A percentile compares a stretch with the other conserved stretches of the same genome.
phyloP scores from a whole-genome alignment of 768 basidiomycete species.

The Mycena filopes region DNA sequence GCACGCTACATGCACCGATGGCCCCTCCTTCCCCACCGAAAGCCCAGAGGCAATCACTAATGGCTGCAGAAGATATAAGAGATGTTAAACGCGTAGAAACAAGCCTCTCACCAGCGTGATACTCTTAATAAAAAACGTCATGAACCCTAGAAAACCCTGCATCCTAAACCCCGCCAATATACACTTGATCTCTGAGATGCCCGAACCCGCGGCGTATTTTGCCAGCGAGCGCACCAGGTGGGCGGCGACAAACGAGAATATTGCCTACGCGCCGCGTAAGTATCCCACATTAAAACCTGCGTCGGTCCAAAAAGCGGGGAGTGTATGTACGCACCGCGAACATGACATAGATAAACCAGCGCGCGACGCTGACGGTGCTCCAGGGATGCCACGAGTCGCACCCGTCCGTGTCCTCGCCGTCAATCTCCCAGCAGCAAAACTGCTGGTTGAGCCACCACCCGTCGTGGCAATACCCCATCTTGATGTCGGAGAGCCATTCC shows the following conservation, averaged over 20 bases:
- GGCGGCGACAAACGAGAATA: conserved; percentile 88
- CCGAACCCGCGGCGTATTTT: conserved; percentile 96
- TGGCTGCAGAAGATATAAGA: conserved; percentile 65
- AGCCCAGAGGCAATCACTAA: conserved; percentile 96
- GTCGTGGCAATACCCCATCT: conserved; percentile 95
- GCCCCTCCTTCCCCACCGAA: conserved; percentile 98
- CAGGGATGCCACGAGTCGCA: conserved; percentile 95
- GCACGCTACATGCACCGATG: conserved; percentile 97
- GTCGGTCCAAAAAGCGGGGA: neutral
- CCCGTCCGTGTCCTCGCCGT: conserved; percentile 77
- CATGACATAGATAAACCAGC: conserved; percentile 87
- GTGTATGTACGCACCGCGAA: conserved; percentile 78
- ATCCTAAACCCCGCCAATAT: conserved; percentile 97
- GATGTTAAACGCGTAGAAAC: neutral
- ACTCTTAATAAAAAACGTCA: conserved; percentile 94
- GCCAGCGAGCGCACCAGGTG: conserved; percentile 91
- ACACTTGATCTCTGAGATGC: conserved; percentile 98
- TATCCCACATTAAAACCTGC: no score
- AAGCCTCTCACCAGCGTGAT: conserved; percentile 79
- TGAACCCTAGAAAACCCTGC: conserved; percentile 91
- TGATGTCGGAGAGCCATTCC: conserved; percentile 97
- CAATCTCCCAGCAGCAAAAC: conserved; percentile 98
- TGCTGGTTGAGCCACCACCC: conserved; percentile 99
- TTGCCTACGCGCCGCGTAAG: conserved; percentile 56
- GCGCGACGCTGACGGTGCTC: conserved; percentile 75